Evolutionary conservation across 345 rosid species (phyloP), one percentile per base, ranked within the genome.

Genomic region (Camelina hispida): DNA sequence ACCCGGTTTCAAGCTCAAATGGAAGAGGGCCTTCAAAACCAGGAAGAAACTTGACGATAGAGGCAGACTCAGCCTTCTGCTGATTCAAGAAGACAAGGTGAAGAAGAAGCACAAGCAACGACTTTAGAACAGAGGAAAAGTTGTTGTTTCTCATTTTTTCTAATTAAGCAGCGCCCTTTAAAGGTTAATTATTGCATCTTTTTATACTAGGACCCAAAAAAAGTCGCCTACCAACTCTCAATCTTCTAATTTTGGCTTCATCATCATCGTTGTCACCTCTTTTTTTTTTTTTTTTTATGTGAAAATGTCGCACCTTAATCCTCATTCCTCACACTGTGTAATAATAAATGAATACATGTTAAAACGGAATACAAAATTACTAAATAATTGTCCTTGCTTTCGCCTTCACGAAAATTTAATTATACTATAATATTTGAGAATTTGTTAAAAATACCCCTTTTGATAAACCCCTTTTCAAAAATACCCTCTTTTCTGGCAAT

Each of bases 11-110:
- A 11, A 65, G 60, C 75, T 60, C 68, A 60, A 71, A 71, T 2
- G 68, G 75, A 48, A 60, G 68, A 37, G 75, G 68, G 4, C 43
- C 69, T 16, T 65, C 69, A 65, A 65, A 65, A 65, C 69, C 69
- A 65, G 69, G 69, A 46, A 71, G 75, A 71, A 11, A 61, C 52
- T 62, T 72, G 52, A 72, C 2, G 6, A 16, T 25, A 8, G 68
- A 38, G 10, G 76, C 69, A 38, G 68, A 62, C 23, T 23, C 43
- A 61, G 12, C 68, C 50, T n/a, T 5, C 0, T 50, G 60, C 4
- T 61, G 60, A 50, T 0, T 61, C 61, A 71, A 38, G 17, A 71
- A 61, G 28, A 71, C 59, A 11, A 71, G 52, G 9, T 50, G 61
- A 71, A 71, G 51, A 71, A 71, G 40, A 71, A 61, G 17, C 51